Evolutionary conservation across 352 stramenopile genomes (phyloP), one percentile per base, ranked within the genome.

Genomic region (Phytophthora cactorum): DNA sequence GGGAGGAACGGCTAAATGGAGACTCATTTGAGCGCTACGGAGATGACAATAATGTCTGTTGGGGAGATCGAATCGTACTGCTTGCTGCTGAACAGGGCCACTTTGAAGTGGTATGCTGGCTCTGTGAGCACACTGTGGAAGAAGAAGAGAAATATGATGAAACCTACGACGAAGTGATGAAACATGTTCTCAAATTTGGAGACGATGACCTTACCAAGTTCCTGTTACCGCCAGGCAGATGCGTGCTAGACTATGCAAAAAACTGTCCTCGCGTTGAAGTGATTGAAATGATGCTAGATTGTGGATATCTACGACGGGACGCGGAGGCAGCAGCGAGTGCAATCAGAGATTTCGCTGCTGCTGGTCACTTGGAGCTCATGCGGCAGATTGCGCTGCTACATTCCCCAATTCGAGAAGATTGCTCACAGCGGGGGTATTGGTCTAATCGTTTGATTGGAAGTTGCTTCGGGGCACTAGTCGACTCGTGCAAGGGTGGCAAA

Each of bases 231-330:
- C 29, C 10, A 1, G 56, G 51, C 17, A 52, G 31, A 31, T 66
- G 59, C 15, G 22, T 51, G 2, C 14, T 66, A 38, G 59, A 66
- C 41, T 55, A 66, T 29, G n/a, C 59, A 6, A 17, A 29, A 10
- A 4, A 31, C 1, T 66, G 59, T 41, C 14, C 49, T 2, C 17
- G 32, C 1, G 4, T 28, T 2, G 52, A 68, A 17, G 22, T 68
- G 14, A 31, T 68, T 17, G 43, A 68, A 32, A 39, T 51, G 52
- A 50, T 68, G 44, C 34, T 68, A 38, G 59, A 47, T 32, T 55
- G 59, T 38, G 39, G 39, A 22, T 45, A 45, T 27, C 15, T 45
- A 25, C 39, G n/a, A 45, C 12, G 39, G 14, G 39, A 45, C 15
- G 39, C 12, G 5, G 39, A 45, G 1, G 5, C 39, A 45, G 39